Conservation (phyloP, 495 filamentous ascomycete genomes). For the Ramalina intermedia region DNA sequence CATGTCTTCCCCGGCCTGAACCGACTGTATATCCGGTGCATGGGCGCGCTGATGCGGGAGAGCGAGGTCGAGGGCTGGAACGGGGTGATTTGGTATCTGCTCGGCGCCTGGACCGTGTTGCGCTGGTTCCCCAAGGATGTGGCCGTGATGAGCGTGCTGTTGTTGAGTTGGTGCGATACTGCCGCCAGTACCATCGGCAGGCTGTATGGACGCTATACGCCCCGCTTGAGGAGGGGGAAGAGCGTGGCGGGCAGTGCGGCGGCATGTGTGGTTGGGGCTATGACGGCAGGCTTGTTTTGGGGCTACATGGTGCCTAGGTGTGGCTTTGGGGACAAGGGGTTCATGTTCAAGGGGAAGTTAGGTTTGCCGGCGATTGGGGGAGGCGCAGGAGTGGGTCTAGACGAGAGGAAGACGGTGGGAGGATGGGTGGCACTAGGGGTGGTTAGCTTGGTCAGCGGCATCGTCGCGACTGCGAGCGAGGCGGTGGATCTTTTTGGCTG, state of each 20-base stretch:
- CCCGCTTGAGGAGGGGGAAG: slow-evolving; percentile 72
- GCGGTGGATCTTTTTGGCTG: slow-evolving; percentile 79
- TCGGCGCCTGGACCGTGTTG: slow-evolving; percentile 76
- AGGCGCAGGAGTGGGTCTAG: slow-evolving; percentile 35
- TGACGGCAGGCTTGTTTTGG: slow-evolving; percentile 76
- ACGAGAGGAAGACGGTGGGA: slow-evolving; percentile 26
- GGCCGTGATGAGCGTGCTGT: slow-evolving; percentile 71
- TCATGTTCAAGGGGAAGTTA: slow-evolving; percentile 70
- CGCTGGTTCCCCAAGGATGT: slow-evolving; percentile 87
- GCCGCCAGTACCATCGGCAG: slow-evolving; percentile 88
- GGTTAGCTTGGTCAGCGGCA: slow-evolving; percentile 74
- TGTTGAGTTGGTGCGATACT: slow-evolving; percentile 96
- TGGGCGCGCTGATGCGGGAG: slow-evolving; percentile 93
- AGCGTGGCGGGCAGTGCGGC: slow-evolving; percentile 78
- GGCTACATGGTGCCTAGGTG: slow-evolving; percentile 63
- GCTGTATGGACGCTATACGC: slow-evolving; percentile 76
- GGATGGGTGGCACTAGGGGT: slow-evolving; percentile 66
- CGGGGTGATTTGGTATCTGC: slow-evolving; percentile 90
- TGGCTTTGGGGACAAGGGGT: slow-evolving; percentile 44
- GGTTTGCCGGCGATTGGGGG: slow-evolving; percentile 42
- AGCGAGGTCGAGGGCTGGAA: slow-evolving; percentile 84
- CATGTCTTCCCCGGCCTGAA: slow-evolving; percentile 73
- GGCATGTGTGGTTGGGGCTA: slow-evolving; percentile 64
- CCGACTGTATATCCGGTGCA: slow-evolving; percentile 62
- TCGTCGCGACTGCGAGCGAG: slow-evolving; percentile 78